phyloP scores from a whole-genome alignment of 108 stramenopile genomes.

The Skeletonema potamos region DNA sequence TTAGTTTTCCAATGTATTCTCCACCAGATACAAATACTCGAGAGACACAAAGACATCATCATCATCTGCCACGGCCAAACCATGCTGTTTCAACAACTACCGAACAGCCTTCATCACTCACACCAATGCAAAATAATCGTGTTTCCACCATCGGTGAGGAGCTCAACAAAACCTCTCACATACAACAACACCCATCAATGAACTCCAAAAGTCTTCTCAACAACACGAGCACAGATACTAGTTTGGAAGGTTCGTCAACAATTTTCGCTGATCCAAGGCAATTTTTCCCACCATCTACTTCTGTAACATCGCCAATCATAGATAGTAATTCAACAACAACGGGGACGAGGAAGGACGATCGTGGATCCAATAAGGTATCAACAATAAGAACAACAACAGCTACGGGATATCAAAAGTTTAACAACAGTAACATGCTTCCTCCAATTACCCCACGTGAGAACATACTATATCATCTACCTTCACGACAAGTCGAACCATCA shows the following conservation, averaged over 20 bases:
- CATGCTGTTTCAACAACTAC: not conserved
- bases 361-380: no score
- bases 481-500: not conserved
- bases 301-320: not conserved
- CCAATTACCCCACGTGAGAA: not conserved
- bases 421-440: not conserved
- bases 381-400: not conserved
- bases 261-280: no score
- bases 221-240: not conserved
- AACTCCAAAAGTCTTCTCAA: not conserved
- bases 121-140: not conserved
- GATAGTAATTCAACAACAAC: not conserved
- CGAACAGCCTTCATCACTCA: not conserved
- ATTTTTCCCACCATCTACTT: no score
- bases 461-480: not conserved
- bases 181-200: not conserved
- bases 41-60: not conserved
- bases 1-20: not conserved
- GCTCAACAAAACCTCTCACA: not conserved
- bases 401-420: constrained; percentile 1
- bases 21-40: not conserved
- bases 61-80: not conserved
- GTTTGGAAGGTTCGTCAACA: not conserved
- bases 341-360: no score
- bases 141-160: not conserved